Evolutionary conservation across 1,139 yeast genomes (phyloP).

Genomic region (Saccharomycopsis hybrid): DNA sequence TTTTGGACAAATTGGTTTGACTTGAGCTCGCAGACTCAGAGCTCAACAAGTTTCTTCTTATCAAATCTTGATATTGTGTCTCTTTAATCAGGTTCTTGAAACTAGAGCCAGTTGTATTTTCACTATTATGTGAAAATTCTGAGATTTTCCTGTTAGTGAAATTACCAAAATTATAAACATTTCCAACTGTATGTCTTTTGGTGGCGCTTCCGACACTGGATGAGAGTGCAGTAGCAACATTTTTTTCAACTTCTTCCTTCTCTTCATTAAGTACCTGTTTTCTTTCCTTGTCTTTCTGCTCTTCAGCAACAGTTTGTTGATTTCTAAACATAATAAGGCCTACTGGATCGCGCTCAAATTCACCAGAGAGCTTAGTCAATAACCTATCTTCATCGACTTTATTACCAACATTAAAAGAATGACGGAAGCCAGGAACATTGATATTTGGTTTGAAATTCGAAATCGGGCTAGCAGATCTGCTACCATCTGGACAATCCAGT

Average conservation of each 20-base stretch:
- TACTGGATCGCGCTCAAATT: neutral
- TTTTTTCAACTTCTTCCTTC: neutral
- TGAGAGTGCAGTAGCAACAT: neutral
- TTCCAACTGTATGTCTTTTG: neutral
- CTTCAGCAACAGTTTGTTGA: neutral
- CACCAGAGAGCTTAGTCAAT: no score
- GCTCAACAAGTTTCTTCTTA: conserved; percentile 2
- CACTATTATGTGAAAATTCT: no score
- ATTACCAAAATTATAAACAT: conserved; percentile 2
- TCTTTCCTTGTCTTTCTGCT: neutral
- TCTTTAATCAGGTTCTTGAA: conserved; percentile 9
- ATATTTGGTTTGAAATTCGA: neutral
- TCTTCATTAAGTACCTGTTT: neutral
- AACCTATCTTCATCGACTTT: no score
- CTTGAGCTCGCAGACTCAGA: neutral
- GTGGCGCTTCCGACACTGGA: neutral
- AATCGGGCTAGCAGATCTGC: neutral
- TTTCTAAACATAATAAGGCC: neutral
- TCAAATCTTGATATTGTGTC: conserved; percentile 4
- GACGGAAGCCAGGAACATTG: neutral
- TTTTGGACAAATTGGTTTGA: neutral
- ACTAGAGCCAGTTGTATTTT: conserved; percentile 1
- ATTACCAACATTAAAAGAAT: no score
- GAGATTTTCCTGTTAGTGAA: neutral
- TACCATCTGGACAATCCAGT: no score